These are phyloP conservation scores for Annona squamosa DNA, from an alignment of 164 flowering plant genomes.

Conservation along the genomic window DNA sequence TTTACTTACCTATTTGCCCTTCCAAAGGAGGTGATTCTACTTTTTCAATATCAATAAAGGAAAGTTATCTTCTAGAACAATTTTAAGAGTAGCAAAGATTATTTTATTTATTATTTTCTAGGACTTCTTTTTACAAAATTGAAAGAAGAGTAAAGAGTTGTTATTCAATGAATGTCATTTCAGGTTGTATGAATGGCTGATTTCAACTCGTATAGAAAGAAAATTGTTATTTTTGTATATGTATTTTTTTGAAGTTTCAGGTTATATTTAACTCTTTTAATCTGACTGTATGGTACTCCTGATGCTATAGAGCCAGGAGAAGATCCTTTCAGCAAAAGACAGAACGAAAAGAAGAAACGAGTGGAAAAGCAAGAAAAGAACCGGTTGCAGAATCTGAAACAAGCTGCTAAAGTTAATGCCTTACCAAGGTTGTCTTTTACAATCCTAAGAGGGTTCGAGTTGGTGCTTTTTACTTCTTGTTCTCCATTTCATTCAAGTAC, in stretches of 20 bases:
- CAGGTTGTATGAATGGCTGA: background rate
- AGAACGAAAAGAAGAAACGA: constrained; percentile 54
- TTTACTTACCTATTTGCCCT: too few species aligned
- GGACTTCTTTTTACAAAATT: background rate
- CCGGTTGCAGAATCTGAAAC: constrained; percentile 65
- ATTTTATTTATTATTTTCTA: background rate
- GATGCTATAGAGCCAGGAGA: constrained; percentile 58
- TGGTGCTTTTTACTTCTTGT: too few species aligned
- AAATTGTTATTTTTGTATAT: background rate
- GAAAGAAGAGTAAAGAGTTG: background rate
- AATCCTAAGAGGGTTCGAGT: background rate
- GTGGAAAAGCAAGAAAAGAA: constrained; percentile 85
- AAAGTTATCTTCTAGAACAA: background rate
- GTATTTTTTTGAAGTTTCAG: too few species aligned
- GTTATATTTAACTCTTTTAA: background rate
- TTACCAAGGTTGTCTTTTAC: constrained; percentile 62
- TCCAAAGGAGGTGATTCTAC: too few species aligned
- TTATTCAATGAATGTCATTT: background rate
- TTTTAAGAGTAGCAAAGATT: background rate
- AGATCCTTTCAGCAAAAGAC: constrained; percentile 87
- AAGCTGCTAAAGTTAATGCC: constrained; percentile 47
- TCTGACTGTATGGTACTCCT: background rate
- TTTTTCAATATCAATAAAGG: too few species aligned
- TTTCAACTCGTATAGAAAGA: background rate
- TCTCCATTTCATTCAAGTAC: background rate